Evolutionary conservation across 2,329 filamentous ascomycete genomes (phyloP).

Genomic region (Neonectria faginata): DNA sequence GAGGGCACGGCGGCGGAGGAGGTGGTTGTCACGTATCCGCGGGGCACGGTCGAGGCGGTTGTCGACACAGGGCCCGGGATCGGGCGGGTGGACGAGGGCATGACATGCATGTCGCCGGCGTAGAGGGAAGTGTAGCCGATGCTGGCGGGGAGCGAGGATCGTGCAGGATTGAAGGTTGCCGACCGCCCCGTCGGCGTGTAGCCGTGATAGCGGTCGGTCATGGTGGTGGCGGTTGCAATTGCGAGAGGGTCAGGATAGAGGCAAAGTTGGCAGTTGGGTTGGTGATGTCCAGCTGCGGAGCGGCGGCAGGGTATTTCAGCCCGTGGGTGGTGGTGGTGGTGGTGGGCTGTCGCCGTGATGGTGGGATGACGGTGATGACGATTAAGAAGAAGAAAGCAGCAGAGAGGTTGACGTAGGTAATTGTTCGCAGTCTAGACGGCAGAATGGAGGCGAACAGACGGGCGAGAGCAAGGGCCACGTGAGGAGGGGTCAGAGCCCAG

Average conservation of each 20-base stretch:
- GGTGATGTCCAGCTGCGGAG: background rate
- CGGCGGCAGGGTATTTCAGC: conserved; percentile 4
- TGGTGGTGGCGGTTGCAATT: conserved; percentile 45
- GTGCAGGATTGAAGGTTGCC: conserved; percentile 61
- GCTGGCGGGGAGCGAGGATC: conserved; percentile 65
- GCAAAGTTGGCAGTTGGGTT: background rate
- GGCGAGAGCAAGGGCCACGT: conserved; percentile 41
- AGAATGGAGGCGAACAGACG: conserved; percentile 2
- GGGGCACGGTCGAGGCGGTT: conserved; percentile 44
- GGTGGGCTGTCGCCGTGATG: conserved; percentile 17
- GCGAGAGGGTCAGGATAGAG: background rate
- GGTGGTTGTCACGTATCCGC: conserved; percentile 49
- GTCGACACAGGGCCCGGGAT: conserved; percentile 44
- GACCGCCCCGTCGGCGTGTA: conserved; percentile 58
- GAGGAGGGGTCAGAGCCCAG: conserved; percentile 43
- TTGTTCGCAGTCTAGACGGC: too few relatives aligned
- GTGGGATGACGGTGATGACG: conserved; percentile 40
- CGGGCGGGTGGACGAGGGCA: conserved; percentile 55
- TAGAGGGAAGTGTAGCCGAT: conserved; percentile 64
- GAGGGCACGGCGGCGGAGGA: conserved; percentile 51
- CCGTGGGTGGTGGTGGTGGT: background rate
- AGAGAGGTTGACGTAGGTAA: background rate
- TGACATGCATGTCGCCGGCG: conserved; percentile 65
- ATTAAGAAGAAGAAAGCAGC: background rate
- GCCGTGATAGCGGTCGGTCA: conserved; percentile 62